Base-by-base conservation (phyloP, 345 rosid species). In the Eucalyptus polybractea region DNA sequence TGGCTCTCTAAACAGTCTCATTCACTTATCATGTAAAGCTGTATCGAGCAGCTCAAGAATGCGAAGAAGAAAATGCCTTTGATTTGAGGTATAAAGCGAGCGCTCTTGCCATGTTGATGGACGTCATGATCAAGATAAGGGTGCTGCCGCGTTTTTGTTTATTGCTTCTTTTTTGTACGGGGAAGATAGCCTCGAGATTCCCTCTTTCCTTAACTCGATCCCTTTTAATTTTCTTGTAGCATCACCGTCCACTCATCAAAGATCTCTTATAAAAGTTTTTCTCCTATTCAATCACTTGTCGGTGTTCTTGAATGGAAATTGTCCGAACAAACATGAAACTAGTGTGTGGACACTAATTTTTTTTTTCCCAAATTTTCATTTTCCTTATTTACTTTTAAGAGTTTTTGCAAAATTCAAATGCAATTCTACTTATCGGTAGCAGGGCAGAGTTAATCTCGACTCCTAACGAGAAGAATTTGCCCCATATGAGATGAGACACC, bases 401-500 rank as follows among this genome's bases (percentile, higher is more conserved):
- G 0, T 53, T 53, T 19, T 53, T 53, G 58, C 58, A 7, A 53
- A 53, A 53, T 21, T 53, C 25, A 53, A 53, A 53, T 21, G 58
- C 4, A 0, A 10, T 21, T 7, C 21, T 7, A 1, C 10, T 1
- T 7, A 53, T 53, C 0, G 4, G 24, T 53, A 53, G 2, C 2
- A 0, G 10, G 25, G 24, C 4, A 7, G 2, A 53, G 5, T 53
- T 53, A 53, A 53, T 53, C 56, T 17, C 8, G 5, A 53, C 56
- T 53, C 4, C 10, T 5, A 53, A 53, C 6, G 3, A 56, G 3
- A 56, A 56, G 6, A 0, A 56, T 56, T 56, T 10, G 29, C 6
- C 13, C 3, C 13, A 10, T 56, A 24, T 22, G 62, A 0, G 29
- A 56, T 10, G 62, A 56, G 62, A 25, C 62, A 24, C 13, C 1